Evolutionary conservation across 805 yeast genomes (phyloP).

Genomic region (Candida koratica): DNA sequence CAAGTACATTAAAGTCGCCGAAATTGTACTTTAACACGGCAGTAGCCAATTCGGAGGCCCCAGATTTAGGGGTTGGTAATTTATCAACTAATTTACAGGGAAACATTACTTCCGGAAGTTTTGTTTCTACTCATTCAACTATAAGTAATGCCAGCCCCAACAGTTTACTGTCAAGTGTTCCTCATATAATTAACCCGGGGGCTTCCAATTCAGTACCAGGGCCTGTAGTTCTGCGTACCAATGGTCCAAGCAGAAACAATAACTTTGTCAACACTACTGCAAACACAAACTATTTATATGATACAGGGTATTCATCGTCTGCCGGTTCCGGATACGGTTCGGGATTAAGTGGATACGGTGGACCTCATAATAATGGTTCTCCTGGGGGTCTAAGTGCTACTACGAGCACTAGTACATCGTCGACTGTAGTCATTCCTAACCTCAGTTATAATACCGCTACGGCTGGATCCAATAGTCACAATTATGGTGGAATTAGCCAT

Average conservation of each 20-base stretch:
- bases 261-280: not conserved
- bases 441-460: not conserved
- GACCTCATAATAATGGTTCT: too few species aligned
- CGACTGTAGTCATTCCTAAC: not conserved
- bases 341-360: too few species aligned
- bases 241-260: not conserved
- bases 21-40: constrained; percentile 4
- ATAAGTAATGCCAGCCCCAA: too few species aligned
- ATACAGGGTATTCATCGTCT: not conserved
- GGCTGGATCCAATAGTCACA: constrained; percentile 1
- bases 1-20: not conserved
- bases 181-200: too few species aligned
- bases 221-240: not conserved
- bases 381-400: not conserved
- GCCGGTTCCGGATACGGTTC: not conserved
- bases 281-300: constrained; percentile 3
- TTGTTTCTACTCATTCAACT: not conserved
- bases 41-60: too few species aligned
- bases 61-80: not conserved
- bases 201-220: too few species aligned
- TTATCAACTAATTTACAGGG: not conserved
- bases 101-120: constrained; percentile 1
- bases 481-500: constrained; percentile 1
- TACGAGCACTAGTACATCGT: not conserved
- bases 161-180: too few species aligned